These are phyloP conservation scores for Globisporangium echinulatum DNA, from an alignment of 352 stramenopile genomes.

Conservation along the genomic window DNA sequence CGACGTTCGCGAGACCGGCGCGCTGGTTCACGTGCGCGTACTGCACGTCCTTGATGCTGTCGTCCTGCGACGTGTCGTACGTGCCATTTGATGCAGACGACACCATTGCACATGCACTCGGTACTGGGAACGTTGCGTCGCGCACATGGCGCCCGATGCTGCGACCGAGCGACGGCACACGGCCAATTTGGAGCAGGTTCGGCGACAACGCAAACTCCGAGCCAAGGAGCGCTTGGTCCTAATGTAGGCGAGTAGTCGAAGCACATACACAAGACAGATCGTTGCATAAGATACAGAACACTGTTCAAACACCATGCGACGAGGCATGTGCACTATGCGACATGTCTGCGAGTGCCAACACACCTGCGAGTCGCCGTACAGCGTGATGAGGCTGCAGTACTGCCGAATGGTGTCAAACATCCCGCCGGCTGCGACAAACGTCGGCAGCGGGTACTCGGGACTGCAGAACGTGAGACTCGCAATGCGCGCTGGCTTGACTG, in stretches of 20 bases:
- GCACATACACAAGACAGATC: no score
- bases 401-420: conserved; percentile 33
- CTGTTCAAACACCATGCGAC: no score
- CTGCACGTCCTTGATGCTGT: conserved; percentile 11
- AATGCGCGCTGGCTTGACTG: conserved; percentile 7
- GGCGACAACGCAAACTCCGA: conserved; percentile 12
- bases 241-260: no score
- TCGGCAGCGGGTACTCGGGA: conserved; percentile 42
- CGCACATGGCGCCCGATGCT: conserved; percentile 16
- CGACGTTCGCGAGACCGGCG: conserved; percentile 9
- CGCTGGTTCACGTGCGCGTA: conserved; percentile 16
- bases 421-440: conserved; percentile 32
- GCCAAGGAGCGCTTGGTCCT: conserved; percentile 14
- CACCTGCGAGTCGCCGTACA: conserved; percentile 39
- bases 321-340: no score
- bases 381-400: conserved; percentile 38
- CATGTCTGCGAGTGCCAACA: not conserved
- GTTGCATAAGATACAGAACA: no score
- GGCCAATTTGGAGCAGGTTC: conserved; percentile 5
- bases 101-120: conserved; percentile 12
- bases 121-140: conserved; percentile 14
- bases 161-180: conserved; percentile 10
- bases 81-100: not conserved
- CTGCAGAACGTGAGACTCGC: conserved; percentile 47
- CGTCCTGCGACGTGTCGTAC: conserved; percentile 10